Evolutionary conservation across 257 asterid genomes (phyloP), one percentile per base, ranked within the genome.

Genomic region (Osmanthus fragrans): DNA sequence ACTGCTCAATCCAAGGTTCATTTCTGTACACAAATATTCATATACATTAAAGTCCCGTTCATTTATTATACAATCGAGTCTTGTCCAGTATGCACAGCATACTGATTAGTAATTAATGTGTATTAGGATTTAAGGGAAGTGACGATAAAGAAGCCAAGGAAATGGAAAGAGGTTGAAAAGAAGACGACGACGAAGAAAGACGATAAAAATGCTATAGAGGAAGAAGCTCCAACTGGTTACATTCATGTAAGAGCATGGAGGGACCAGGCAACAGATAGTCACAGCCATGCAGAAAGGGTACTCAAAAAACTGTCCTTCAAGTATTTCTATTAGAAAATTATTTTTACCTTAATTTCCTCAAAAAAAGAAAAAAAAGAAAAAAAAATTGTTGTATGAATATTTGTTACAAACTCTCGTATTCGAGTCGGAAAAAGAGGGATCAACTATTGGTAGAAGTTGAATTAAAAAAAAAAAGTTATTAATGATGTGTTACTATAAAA

Each of bases 231-330:
- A 45, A 32, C 56, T 21, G 97, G 90, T 16, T 89, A 83, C 86
- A 86, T 92, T 72, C 97, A 89, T 88, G 97, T 92, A 19, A 88
- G 97, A 85, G 94, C 94, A 10, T 87, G 97, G 89, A 92, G 97
- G 89, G 97, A 96, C 72, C 96, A 92, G 30, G 97, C 97, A 33
- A 92, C 97, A 47, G 96, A 91, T 78, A 91, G 95, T 86, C 97
- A 92, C 88, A 89, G 93, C 85, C 87, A 87, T 74, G 93, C 93
- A 30, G 93, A 89, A 79, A 87, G 93, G 91, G 93, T 89, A 86
- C 75, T 18, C 19, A 29, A 49, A 27, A 4, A 23, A n/a, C n/a
- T 21, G 7, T 54, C 54, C 36, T 18, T 36, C 27, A 37, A 29
- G 32, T 69, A 34, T 8, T 47, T 21, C 16, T n/a, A 21, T 4